Conservation (phyloP, 2,329 filamentous ascomycete genomes). For the Paracoccidioides brasiliensis region DNA sequence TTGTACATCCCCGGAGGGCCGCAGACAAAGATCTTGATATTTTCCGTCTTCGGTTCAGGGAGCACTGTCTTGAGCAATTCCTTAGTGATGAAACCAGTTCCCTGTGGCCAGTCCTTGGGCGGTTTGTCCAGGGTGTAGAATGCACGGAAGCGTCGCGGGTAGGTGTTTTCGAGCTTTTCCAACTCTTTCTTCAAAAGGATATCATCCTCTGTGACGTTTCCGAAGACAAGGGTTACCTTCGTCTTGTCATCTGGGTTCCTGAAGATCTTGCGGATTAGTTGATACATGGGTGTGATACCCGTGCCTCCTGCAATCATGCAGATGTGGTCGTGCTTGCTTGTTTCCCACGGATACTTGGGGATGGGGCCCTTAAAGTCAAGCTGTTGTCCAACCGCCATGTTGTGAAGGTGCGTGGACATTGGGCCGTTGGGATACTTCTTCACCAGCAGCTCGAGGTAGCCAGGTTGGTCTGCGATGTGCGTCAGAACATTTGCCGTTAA, state of each 20-base stretch:
- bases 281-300: constrained; percentile 96
- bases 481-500: neutral
- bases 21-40: constrained; percentile 95
- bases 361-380: constrained; percentile 92
- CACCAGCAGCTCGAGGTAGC: constrained; percentile 76
- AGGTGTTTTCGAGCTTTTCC: constrained; percentile 79
- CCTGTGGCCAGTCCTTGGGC: constrained; percentile 62
- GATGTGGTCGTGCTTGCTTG: constrained; percentile 83
- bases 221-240: constrained; percentile 90
- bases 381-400: constrained; percentile 64
- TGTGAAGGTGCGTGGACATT: constrained; percentile 84
- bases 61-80: constrained; percentile 89
- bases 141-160: constrained; percentile 85
- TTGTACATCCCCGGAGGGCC: constrained; percentile 90
- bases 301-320: constrained; percentile 72
- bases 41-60: constrained; percentile 78
- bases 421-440: constrained; percentile 84
- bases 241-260: constrained; percentile 94
- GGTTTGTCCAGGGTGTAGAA: constrained; percentile 89
- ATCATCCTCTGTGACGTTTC: constrained; percentile 79
- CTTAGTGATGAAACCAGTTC: constrained; percentile 73
- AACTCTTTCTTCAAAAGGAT: constrained; percentile 83
- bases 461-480: constrained; percentile 48
- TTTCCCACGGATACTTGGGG: constrained; percentile 77
- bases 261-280: constrained; percentile 84